These are phyloP conservation scores for Leishmania braziliensis DNA, from an alignment of 208 protist genomes.

Conservation along the genomic window DNA sequence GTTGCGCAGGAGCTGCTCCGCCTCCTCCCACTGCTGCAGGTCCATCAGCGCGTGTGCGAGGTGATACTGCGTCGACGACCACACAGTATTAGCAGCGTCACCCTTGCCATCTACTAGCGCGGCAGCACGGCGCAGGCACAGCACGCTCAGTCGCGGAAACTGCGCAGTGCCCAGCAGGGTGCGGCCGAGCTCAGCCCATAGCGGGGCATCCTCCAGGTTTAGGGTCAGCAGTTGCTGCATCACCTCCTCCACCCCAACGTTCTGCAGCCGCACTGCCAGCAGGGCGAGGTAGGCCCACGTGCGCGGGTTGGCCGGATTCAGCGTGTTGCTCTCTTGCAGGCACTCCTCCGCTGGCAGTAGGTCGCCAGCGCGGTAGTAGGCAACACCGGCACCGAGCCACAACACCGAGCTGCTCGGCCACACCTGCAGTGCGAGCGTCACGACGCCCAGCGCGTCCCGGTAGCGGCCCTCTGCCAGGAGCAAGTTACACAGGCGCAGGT, in stretches of 20 bases:
- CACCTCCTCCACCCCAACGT: slow-evolving; percentile 62
- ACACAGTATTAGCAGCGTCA: slow-evolving; percentile 12
- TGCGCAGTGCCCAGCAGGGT: slow-evolving; percentile 51
- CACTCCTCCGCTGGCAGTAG: slow-evolving; percentile 77
- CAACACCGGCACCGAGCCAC: slow-evolving; percentile 88
- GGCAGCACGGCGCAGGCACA: slow-evolving; percentile 62
- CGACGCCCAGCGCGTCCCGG: slow-evolving; percentile 75
- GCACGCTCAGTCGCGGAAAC: slow-evolving; percentile 44
- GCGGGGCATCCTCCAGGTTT: slow-evolving; percentile 57
- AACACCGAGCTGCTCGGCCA: slow-evolving; percentile 77
- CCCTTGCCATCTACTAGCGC: slow-evolving; percentile 14
- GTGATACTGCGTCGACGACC: slow-evolving; percentile 53
- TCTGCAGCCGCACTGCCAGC: slow-evolving; percentile 37
- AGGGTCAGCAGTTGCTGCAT: slow-evolving; percentile 66
- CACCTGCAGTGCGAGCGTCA: slow-evolving; percentile 62
- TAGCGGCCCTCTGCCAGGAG: slow-evolving; percentile 71
- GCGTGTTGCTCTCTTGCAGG: slow-evolving; percentile 87
- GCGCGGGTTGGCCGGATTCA: slow-evolving; percentile 83
- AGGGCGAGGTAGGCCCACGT: slow-evolving; percentile 89
- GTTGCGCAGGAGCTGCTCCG: slow-evolving; percentile 43
- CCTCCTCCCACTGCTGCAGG: slow-evolving; percentile 48
- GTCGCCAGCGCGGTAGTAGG: slow-evolving; percentile 81
- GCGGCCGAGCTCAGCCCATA: slow-evolving; percentile 77
- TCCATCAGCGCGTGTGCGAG: slow-evolving; percentile 65
- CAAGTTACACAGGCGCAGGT: slow-evolving; percentile 82